Evolutionary conservation across 108 stramenopile species (phyloP), one percentile per base, ranked within the genome.

Genomic region (Nitzschia sp.): DNA sequence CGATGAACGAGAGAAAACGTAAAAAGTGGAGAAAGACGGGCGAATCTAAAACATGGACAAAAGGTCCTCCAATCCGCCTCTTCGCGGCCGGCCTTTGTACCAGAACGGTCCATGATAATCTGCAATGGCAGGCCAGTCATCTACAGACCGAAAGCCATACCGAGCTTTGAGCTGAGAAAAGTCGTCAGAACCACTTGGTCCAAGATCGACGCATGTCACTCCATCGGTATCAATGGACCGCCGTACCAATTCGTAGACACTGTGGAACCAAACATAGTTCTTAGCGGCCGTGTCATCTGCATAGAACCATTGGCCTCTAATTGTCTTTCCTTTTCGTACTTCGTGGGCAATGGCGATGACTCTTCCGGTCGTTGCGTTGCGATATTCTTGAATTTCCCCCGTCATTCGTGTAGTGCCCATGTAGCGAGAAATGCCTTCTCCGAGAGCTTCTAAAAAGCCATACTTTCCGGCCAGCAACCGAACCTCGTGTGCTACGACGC

Each of bases 301-400:
- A 55, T 90, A 90, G 66, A 90, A 90, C 89, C 89, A 90, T 54
- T 90, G 89, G 9, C 89, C 89, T 6, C 89, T 74, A 13, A 85
- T 58, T 11, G 86, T 87, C 4, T 76, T 75, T 4, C 82, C 89
- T 60, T 90, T 90, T 17, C 74, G 59, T 18, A 87, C 86, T 71
- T 85, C 84, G 51, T 36, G 48, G 27, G 64, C 48, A 77, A 90
- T 85, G 21, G 86, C 89, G 45, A 90, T 87, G 23, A 90, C 75
- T 57, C 70, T 75, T 17, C 72, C 77, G 8, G 64, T 73, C 19
- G 62, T 45, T 2, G 33, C 31, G 61, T 86, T 76, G 15, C 89
- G 72, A 59, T 90, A 90, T 59, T 90, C 89, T 31, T 73, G 80
- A 36, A 90, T 85, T 31, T 66, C 82, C 8, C 89, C 89, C 3